Percentiles rank a stretch among this genome's conserved stretches.
Evolutionary conservation across 345 rosid species (phyloP).

Genomic region (Brassica rapa): DNA sequence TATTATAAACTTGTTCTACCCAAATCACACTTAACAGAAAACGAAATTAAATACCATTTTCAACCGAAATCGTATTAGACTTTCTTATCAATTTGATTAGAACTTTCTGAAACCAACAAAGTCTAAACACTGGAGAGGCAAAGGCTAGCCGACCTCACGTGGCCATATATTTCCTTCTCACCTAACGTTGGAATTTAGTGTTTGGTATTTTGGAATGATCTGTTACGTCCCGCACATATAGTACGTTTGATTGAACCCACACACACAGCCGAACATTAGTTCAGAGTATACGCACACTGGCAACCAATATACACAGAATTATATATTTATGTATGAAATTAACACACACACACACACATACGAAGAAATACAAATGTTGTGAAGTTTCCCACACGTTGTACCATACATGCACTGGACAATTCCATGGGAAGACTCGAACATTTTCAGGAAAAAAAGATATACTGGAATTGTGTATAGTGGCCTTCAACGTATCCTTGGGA

Average conservation of each 20-base stretch:
- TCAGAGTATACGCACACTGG: not conserved
- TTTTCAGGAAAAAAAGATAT: not conserved
- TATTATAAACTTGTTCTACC: not conserved
- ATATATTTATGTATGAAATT: not conserved
- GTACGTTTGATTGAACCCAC: not conserved
- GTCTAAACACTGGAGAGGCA: not conserved
- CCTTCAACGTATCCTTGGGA: not conserved
- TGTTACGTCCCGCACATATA: not conserved
- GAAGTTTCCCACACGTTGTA: conserved; percentile 19
- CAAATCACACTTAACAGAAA: not conserved
- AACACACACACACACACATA: not conserved
- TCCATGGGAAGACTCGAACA: conserved; percentile 41
- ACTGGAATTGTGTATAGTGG: not conserved
- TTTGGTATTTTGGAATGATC: conserved; percentile 8
- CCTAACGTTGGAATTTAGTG: conserved; percentile 21
- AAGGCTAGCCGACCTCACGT: conserved; percentile 14
- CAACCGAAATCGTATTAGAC: not conserved
- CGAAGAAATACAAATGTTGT: not conserved
- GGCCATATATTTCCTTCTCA: conserved; percentile 11
- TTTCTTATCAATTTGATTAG: not conserved
- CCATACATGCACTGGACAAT: conserved; percentile 36
- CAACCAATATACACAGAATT: not conserved
- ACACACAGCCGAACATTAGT: not conserved
- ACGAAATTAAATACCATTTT: not conserved
- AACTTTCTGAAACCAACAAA: not conserved